phyloP scores from a whole-genome alignment of 73 alveolate genomes.

The Uronychia binucleata region DNA sequence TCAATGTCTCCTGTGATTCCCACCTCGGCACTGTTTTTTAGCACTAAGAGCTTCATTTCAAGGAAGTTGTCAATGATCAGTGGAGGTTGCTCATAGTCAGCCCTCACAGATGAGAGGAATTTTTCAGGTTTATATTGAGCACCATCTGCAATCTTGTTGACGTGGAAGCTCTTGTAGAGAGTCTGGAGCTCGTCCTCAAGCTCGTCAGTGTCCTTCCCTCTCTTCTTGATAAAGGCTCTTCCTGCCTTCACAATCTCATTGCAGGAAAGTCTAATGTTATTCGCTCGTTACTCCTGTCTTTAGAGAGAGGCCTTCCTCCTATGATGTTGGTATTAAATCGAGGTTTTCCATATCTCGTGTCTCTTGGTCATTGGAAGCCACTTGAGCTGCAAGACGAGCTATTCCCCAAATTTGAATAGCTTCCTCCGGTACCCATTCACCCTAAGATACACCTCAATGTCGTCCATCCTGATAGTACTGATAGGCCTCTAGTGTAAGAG shows the following conservation, averaged over 20 bases:
- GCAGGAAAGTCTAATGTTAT: neutral
- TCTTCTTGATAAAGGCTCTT: conserved; percentile 1
- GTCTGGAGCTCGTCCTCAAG: neutral
- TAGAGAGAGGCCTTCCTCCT: neutral
- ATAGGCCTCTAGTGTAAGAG: conserved; percentile 28
- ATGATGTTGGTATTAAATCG: neutral
- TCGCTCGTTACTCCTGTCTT: neutral
- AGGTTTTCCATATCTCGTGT: conserved; percentile 41
- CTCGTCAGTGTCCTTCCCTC: conserved; percentile 24
- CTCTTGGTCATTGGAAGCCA: conserved; percentile 49
- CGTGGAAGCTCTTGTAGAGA: neutral
- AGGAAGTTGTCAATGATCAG: conserved; percentile 47
- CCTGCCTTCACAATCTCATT: conserved; percentile 10
- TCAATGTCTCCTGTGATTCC: conserved; percentile 68
- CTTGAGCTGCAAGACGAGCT: conserved; percentile 28
- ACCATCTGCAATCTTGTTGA: too few relatives aligned
- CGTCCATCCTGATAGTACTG: conserved; percentile 56
- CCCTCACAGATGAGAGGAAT: neutral
- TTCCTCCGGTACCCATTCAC: conserved; percentile 22
- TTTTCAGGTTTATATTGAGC: neutral
- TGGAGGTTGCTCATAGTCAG: conserved; percentile 57
- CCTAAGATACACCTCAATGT: conserved; percentile 59
- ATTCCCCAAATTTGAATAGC: conserved; percentile 20
- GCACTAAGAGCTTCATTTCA: conserved; percentile 33
- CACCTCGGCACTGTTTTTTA: conserved; percentile 42